phyloP scores from a whole-genome alignment of 257 asterid species.

The Hygrophila difformis region DNA sequence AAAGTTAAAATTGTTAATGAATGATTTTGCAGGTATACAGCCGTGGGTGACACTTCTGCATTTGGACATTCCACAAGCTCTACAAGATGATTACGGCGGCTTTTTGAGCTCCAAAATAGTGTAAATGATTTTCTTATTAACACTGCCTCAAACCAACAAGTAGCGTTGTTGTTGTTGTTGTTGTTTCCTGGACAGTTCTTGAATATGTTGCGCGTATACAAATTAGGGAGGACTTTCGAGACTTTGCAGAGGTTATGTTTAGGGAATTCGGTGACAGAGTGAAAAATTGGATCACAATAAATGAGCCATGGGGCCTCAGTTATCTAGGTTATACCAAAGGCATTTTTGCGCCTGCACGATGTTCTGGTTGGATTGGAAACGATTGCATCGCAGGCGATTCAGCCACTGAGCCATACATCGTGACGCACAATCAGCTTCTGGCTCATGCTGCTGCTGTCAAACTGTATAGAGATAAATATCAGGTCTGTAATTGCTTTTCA shows the following conservation, averaged over 20 bases:
- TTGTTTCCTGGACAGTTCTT: no score
- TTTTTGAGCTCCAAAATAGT: constrained; percentile 31
- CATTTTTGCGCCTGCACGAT: constrained; percentile 15
- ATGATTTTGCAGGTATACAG: constrained; percentile 23
- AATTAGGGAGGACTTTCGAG: not conserved
- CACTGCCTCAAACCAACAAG: no score
- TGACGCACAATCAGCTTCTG: constrained; percentile 23
- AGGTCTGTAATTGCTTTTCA: not conserved
- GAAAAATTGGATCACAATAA: not conserved
- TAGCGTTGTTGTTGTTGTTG: no score
- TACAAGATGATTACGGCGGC: constrained; percentile 35
- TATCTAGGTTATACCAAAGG: not conserved
- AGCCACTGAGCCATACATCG: constrained; percentile 15
- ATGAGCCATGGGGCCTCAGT: not conserved
- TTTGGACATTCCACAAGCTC: constrained; percentile 30
- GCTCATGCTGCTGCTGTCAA: constrained; percentile 15
- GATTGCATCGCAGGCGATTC: constrained; percentile 17
- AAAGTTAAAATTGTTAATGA: no score
- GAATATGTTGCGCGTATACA: not conserved
- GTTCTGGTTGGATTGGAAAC: constrained; percentile 13
- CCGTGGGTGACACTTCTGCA: constrained; percentile 38
- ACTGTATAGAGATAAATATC: constrained; percentile 15
- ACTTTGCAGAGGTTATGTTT: not conserved
- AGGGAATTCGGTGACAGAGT: not conserved
- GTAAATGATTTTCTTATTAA: constrained; percentile 15